Evolutionary conservation across 257 asterid genomes (phyloP).

Genomic region (Osmanthus fragrans): DNA sequence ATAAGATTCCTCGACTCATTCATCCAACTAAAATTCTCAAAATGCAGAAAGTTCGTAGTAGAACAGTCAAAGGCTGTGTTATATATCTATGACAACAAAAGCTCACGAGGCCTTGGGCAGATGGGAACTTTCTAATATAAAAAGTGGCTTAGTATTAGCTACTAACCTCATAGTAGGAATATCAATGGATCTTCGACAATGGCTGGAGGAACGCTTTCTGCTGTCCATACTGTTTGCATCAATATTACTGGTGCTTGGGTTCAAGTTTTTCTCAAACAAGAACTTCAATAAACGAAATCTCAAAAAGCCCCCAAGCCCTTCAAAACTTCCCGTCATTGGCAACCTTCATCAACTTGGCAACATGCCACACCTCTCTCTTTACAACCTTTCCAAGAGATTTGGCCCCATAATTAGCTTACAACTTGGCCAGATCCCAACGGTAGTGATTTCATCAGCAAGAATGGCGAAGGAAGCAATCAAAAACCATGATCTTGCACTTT

Average conservation of each 20-base stretch:
- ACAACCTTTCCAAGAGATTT: constrained; percentile 32
- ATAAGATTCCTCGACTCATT: neutral
- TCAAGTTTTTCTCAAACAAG: constrained; percentile 11
- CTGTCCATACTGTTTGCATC: constrained; percentile 14
- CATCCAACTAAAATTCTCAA: neutral
- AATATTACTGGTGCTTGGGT: constrained; percentile 5
- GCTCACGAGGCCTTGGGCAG: neutral
- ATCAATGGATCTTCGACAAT: constrained; percentile 25
- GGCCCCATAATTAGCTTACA: constrained; percentile 53
- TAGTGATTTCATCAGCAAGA: constrained; percentile 49
- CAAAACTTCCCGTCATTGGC: constrained; percentile 54
- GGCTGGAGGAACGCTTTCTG: constrained; percentile 11
- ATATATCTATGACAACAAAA: no score
- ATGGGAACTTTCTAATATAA: neutral
- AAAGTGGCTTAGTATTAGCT: neutral
- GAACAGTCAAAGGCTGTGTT: neutral
- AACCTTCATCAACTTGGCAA: constrained; percentile 60
- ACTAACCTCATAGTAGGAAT: neutral
- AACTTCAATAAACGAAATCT: neutral
- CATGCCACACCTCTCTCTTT: constrained; percentile 51
- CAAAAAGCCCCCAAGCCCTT: constrained; percentile 50
- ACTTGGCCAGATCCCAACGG: constrained; percentile 53
- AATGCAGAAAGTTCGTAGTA: neutral
- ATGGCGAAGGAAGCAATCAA: constrained; percentile 50
- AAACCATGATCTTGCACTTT: constrained; percentile 45